Conservation (phyloP, 2,329 filamentous ascomycete genomes). For the Epichloe scottii region DNA sequence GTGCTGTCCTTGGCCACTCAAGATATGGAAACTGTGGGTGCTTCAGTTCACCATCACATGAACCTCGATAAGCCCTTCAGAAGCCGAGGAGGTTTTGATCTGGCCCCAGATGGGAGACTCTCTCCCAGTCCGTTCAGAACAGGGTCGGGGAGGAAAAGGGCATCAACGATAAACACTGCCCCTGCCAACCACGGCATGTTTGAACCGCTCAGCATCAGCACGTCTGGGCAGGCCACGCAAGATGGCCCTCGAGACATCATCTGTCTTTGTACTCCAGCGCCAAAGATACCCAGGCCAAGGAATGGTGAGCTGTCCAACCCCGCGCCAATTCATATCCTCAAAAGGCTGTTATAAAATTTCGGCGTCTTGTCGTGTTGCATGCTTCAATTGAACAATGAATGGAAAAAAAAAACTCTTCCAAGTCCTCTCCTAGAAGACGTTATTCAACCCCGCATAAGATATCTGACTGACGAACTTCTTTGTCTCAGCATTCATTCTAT, state of each 20-base stretch:
- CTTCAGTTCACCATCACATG: slow-evolving; percentile 11
- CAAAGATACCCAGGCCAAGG: slow-evolving; percentile 44
- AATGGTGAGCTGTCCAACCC: slow-evolving; percentile 35
- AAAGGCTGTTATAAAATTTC: neutral
- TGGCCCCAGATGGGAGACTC: slow-evolving; percentile 4
- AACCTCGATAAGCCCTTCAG: slow-evolving; percentile 12
- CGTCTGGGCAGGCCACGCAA: slow-evolving; percentile 16
- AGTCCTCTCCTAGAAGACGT: neutral
- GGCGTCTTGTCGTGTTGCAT: neutral
- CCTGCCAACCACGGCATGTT: slow-evolving; percentile 27
- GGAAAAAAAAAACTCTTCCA: neutral
- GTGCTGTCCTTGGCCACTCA: slow-evolving; percentile 13
- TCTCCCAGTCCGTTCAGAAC: slow-evolving; percentile 6
- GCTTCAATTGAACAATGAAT: neutral
- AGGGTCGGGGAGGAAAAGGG: slow-evolving; percentile 26
- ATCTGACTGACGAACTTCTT: slow-evolving; percentile 12
- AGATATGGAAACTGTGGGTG: slow-evolving; percentile 12
- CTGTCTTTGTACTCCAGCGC: slow-evolving; percentile 43
- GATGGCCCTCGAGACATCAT: slow-evolving; percentile 30
- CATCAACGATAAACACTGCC: slow-evolving; percentile 31
- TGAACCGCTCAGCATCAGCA: slow-evolving; percentile 17
- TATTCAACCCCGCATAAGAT: neutral
- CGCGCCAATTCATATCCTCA: neutral
- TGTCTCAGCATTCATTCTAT: slow-evolving; percentile 81
- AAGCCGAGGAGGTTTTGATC: slow-evolving; percentile 4